A percentile compares a stretch with the other conserved stretches of the same genome.
These are phyloP conservation scores for Friedmanniomyces simplex DNA, from an alignment of 495 filamentous ascomycete genomes.

Conservation along the genomic window DNA sequence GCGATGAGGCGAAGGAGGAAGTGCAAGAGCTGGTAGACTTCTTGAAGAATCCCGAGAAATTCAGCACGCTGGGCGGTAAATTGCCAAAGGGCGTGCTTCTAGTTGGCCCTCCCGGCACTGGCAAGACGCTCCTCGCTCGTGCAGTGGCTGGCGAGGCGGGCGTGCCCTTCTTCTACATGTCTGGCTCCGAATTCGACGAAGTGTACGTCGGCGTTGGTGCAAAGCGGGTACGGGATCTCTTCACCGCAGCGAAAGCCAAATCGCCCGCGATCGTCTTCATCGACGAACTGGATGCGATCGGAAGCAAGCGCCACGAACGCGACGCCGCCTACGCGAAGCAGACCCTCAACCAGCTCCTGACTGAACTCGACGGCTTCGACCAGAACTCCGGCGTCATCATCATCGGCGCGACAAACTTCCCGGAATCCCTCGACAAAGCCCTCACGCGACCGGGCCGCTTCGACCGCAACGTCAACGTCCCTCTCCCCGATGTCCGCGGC, in stretches of 20 bases:
- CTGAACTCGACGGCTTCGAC: slow-evolving; percentile 95
- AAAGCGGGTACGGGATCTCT: slow-evolving; percentile 95
- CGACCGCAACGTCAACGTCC: slow-evolving; percentile 78
- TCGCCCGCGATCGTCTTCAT: slow-evolving; percentile 97
- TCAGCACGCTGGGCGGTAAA: slow-evolving; percentile 86
- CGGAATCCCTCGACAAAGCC: slow-evolving; percentile 86
- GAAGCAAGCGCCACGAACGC: slow-evolving; percentile 81
- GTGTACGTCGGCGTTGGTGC: slow-evolving; percentile 97
- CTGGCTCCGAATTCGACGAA: slow-evolving; percentile 95
- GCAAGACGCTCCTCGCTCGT: slow-evolving; percentile 93
- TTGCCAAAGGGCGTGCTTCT: slow-evolving; percentile 93
- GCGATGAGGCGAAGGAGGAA: slow-evolving; percentile 96
- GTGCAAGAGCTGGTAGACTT: slow-evolving; percentile 96
- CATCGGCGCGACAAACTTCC: slow-evolving; percentile 91
- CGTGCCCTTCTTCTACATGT: slow-evolving; percentile 99
- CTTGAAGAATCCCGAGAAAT: slow-evolving; percentile 79
- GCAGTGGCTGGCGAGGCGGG: slow-evolving; percentile 95
- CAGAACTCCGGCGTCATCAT: slow-evolving; percentile 91
- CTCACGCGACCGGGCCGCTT: slow-evolving; percentile 90
- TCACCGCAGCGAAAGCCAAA: slow-evolving; percentile 74
- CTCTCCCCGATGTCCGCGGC: slow-evolving; percentile 90
- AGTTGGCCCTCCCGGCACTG: slow-evolving; percentile 91
- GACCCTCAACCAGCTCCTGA: slow-evolving; percentile 92
- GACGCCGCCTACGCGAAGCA: slow-evolving; percentile 96
- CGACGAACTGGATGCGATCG: slow-evolving; percentile 93